Base-by-base conservation (phyloP, 2,329 filamentous ascomycete genomes). In the Paramyrothecium roridum region DNA sequence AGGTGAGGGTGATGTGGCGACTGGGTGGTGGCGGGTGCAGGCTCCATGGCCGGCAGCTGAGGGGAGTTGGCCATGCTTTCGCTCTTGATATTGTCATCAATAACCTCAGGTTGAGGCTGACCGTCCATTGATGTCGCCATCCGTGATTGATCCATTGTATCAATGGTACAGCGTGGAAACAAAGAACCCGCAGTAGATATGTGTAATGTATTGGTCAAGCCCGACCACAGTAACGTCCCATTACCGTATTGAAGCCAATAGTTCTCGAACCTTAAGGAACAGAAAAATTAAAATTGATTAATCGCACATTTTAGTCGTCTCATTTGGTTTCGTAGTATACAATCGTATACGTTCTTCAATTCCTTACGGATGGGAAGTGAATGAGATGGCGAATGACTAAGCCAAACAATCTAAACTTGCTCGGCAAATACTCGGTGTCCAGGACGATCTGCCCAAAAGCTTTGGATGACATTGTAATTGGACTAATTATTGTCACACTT, bases 1-100 rank as follows among this genome's bases (percentile, higher is more conserved):
- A 68, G 65, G 26, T 70, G 53, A 50, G 70, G 65, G 43, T 67
- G 62, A 40, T 64, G 64, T 33, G 65, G 63, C 23, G 66, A 67
- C 58, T 64, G 67, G 56, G 63, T 63, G 22, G 64, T 52, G 23
- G 63, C 49, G 40, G 63, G 57, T 37, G 63, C 49, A 22, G 56
- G 26, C 33, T 69, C 60, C 51, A 57, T 53, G 8, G 50, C 51
- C 26, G 54, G 57, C 11, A 56, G 62, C 53, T 57, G 61, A 37
- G 69, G 65, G 23, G 59, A 59, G 51, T 65, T 61, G 22, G 58
- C 34, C 22, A 58, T 55, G 33, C 57, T 54, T 50, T 70, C 67
- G 22, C 50, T 59, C 58, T 67, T 69, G 45, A 65, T 56, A n/a
- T 59, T 55, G 48, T 65, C 61, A 13, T 67, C 65, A 30, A 65